Evolutionary conservation across 768 basidiomycete genomes (phyloP).

Genomic region (Sarcodon sp.): DNA sequence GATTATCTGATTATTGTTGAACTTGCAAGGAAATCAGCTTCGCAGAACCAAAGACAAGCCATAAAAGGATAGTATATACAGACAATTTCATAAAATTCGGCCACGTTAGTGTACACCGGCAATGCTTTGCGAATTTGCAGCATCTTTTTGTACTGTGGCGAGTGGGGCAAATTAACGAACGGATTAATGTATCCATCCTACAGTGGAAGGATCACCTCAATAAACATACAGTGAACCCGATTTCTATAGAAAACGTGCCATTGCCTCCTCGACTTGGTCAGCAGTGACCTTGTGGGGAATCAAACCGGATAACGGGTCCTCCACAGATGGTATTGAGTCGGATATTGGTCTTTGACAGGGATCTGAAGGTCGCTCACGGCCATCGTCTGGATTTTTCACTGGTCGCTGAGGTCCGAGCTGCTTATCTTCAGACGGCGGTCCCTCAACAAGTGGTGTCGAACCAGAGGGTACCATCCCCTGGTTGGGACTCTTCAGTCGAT

Average conservation of each 20-base stretch:
- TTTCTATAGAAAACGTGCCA: background rate
- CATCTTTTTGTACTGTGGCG: slow-evolving; percentile 76
- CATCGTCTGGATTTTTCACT: no score
- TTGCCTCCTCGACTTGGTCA: background rate
- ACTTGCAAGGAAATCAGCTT: slow-evolving; percentile 30
- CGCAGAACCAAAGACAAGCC: slow-evolving; percentile 11
- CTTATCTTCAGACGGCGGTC: background rate
- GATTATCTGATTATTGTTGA: slow-evolving; percentile 70
- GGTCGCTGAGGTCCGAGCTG: no score
- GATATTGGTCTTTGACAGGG: no score
- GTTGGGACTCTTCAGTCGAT: no score
- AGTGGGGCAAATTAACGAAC: slow-evolving; percentile 73
- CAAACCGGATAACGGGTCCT: background rate
- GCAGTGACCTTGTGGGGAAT: background rate
- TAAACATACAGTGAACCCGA: background rate
- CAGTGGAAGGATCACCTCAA: background rate
- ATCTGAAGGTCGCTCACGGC: no score
- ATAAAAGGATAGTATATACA: slow-evolving; percentile 18
- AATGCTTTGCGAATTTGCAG: slow-evolving; percentile 75
- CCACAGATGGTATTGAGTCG: no score
- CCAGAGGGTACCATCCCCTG: no score
- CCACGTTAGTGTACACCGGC: slow-evolving; percentile 88
- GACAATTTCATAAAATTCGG: slow-evolving; percentile 83
- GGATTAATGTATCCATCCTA: slow-evolving; percentile 78
- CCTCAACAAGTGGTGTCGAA: background rate